Base-by-base conservation (phyloP, 139 green algal species). In the Picochlorum costavermella region DNA sequence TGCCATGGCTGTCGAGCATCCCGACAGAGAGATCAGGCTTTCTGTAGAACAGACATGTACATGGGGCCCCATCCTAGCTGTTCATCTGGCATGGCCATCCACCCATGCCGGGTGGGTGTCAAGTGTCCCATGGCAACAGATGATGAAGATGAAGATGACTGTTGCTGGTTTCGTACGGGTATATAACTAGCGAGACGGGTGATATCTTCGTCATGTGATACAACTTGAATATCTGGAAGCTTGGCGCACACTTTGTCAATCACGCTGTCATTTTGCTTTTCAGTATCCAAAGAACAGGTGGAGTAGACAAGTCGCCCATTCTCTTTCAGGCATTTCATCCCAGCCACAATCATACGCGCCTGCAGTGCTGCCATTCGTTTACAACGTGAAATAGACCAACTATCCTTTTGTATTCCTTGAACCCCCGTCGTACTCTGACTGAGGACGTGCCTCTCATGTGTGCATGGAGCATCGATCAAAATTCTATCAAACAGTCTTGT, bases 391-490 rank as follows among this genome's bases (percentile, higher is more conserved):
- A 69, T 30, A 2, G 72, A 82, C 83, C 83, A 89, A 11, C 74
- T 60, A 20, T 65, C 45, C 23, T 31, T 30, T 6, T n/a, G 20
- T n/a, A 59, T 33, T 17, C 20, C 50, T 17, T 9, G 6, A 30
- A 4, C 10, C 30, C 2, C 63, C 25, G 44, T 71, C 36, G 17
- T 17, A 50, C 17, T 65, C 50, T 80, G 66, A 62, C 80, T 63
- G 56, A 85, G 29, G 4, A 88, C 70, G 48, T 86, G 73, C 5
- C 78, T 60, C 44, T 89, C 83, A 5, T 64, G 76, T 28, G 76
- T 79, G 70, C 83, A 90, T 20, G 83, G 83, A 3, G 83, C 83
- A 62, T 90, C 83, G 59, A 90, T 63, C 63, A 88, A 66, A 13
- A 88, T 64, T 16, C 73, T 50, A 63, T 88, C 81, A 63, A 74